Percentiles rank a stretch among this genome's conserved stretches.
phyloP scores from a whole-genome alignment of 371 early-diverging fungal species.

The Choanephora cucurbitarum region DNA sequence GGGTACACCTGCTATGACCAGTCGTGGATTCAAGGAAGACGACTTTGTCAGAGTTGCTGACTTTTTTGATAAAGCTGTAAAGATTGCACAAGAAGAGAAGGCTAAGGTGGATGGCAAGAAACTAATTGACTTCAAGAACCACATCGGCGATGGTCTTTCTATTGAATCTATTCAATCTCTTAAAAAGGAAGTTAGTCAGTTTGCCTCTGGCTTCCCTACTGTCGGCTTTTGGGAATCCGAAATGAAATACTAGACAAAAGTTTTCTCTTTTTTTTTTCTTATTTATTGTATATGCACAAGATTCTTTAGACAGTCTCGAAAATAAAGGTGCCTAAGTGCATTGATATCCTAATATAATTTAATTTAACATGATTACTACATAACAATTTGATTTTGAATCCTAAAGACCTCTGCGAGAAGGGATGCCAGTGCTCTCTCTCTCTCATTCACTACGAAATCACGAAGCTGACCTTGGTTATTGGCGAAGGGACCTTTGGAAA shows the following conservation, averaged over 20 bases:
- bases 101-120: constrained; percentile 79
- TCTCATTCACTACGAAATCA: no score
- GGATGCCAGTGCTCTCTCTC: no score
- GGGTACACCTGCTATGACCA: constrained; percentile 97
- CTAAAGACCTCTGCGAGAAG: no score
- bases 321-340: no score
- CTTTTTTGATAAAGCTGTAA: constrained; percentile 86
- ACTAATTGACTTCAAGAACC: constrained; percentile 92
- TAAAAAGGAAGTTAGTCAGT: constrained; percentile 84
- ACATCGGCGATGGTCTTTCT: constrained; percentile 27
- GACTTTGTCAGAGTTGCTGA: constrained; percentile 87
- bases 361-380: no score
- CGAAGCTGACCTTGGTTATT: no score
- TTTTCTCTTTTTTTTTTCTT: background rate
- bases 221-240: constrained; percentile 64
- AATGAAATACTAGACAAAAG: constrained; percentile 18
- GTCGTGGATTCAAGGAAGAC: constrained; percentile 85
- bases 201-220: constrained; percentile 90
- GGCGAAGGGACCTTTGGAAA: no score
- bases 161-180: constrained; percentile 70
- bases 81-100: constrained; percentile 66
- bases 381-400: no score
- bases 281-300: background rate
- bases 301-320: no score
- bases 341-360: no score